Conservation (phyloP, 257 asterid genomes). For the Primulina tabacum region DNA sequence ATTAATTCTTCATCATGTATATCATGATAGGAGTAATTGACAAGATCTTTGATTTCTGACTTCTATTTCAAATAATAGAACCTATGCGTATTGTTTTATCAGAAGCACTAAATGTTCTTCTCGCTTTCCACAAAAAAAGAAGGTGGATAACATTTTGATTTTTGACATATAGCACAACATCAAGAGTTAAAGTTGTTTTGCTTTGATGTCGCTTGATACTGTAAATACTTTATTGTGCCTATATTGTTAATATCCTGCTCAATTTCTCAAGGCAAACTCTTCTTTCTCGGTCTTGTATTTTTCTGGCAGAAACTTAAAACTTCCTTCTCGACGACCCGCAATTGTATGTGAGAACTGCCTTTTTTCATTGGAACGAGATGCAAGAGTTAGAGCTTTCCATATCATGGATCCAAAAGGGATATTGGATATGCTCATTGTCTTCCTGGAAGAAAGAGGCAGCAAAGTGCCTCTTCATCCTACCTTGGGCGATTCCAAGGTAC, state of each 20-base stretch:
- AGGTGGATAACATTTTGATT: background rate
- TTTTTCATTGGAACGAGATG: slow-evolving; percentile 68
- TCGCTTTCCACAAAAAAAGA: background rate
- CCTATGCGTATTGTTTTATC: too few relatives aligned
- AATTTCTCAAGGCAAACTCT: background rate
- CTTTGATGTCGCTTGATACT: background rate
- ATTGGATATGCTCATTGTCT: background rate
- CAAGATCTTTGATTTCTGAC: background rate
- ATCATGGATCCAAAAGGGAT: too few relatives aligned
- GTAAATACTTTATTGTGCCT: background rate
- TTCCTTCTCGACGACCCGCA: slow-evolving; percentile 83
- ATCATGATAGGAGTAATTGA: background rate
- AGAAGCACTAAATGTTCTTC: background rate
- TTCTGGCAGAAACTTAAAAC: slow-evolving; percentile 68
- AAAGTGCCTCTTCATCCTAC: background rate
- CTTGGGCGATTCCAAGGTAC: background rate
- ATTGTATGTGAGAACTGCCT: slow-evolving; percentile 91
- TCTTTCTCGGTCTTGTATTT: slow-evolving; percentile 21
- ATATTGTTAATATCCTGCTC: background rate
- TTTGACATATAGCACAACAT: background rate
- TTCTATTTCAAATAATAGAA: background rate
- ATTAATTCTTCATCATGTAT: background rate
- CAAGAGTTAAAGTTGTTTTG: background rate
- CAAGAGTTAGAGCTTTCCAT: slow-evolving; percentile 42
- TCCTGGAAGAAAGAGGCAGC: background rate